Evolutionary conservation across 2,329 filamentous ascomycete species (phyloP), one percentile per base, ranked within the genome.

Genomic region (Botryotinia convoluta): DNA sequence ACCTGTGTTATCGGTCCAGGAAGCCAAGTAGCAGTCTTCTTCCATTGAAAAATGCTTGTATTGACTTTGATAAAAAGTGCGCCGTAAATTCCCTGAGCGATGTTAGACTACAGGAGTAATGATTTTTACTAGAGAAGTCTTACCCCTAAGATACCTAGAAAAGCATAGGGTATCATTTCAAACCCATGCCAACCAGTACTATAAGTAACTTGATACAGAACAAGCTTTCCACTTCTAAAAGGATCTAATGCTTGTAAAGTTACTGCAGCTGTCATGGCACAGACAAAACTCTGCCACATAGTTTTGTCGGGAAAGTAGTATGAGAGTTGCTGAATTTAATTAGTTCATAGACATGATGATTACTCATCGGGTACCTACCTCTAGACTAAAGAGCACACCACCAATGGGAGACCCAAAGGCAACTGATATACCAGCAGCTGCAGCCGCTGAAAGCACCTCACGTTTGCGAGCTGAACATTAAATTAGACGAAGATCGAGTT

Each of bases 221-320:
- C 96, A 71, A 98, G 91, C 82, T 99, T 97, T 71, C 95, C 96
- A 1, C 95, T 97, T 71, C 96, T 90, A 81, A 98, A 98, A 7
- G 96, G 96, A 81, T 99, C 96, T 75, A 97, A 89, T 8, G 93
- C 93, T 82, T 98, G 95, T 7, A 99, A 86, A 22, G 94, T 94
- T 54, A 98, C 93, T 29, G 96, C 95, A 26, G 95, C 96, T n/a
- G 97, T 93, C 95, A 98, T 98, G 81, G 96, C 96, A 79, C 96
- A 98, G 59, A 99, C 96, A 80, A 99, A 99, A 79, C 94, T 97
- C 82, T 98, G 96, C 96, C 96, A 99, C 96, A 99, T 98, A 16
- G 96, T 98, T 83, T 98, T 98, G 83, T 98, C 95, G 0, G 96
- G 95, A 78, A 98, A 98, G 82, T 98, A 98, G 82, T 98, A 98